Conservation (phyloP, 1,284 basidiomycete species). For the Trametes pubescens region DNA sequence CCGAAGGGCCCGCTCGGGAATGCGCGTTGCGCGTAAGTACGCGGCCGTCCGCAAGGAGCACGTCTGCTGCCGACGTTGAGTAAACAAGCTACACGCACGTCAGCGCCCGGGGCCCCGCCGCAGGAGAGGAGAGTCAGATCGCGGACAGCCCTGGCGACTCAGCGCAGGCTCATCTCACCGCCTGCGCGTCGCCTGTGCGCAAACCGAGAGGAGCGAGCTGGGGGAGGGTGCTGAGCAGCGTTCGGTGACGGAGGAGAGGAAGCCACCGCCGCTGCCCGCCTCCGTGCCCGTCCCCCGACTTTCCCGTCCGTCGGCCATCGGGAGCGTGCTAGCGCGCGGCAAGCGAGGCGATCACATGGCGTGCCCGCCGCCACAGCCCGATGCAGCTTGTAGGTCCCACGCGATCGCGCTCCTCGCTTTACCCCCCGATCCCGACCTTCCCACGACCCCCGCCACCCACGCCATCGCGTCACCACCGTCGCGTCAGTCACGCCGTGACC, state of each 20-base stretch:
- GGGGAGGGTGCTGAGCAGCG: constrained; percentile 8
- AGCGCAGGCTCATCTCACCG: neutral
- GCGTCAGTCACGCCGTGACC: constrained; percentile 23
- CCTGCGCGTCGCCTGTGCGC: neutral
- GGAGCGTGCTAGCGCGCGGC: neutral
- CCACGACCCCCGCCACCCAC: constrained; percentile 25
- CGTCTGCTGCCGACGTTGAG: neutral
- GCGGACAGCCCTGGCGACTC: constrained; percentile 20
- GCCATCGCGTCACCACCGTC: constrained; percentile 8
- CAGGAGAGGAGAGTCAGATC: constrained; percentile 9
- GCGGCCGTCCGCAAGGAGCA: constrained; percentile 3
- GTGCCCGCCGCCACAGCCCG: constrained; percentile 25
- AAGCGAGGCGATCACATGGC: constrained; percentile 28
- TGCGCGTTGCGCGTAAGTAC: constrained; percentile 13
- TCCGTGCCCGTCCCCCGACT: constrained; percentile 22
- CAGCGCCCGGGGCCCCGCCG: constrained; percentile 14
- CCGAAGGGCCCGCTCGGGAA: constrained; percentile 14
- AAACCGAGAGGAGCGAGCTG: constrained; percentile 12
- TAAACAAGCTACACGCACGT: constrained; percentile 12
- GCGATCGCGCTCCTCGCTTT: constrained; percentile 18
- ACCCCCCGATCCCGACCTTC: constrained; percentile 17
- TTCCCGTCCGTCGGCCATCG: constrained; percentile 12
- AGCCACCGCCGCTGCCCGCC: constrained; percentile 1
- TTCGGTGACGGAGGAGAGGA: neutral
- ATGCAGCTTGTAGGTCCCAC: constrained; percentile 24